These are phyloP conservation scores for Xerocomus spinulosus DNA, from an alignment of 768 basidiomycete genomes.

Conservation along the genomic window DNA sequence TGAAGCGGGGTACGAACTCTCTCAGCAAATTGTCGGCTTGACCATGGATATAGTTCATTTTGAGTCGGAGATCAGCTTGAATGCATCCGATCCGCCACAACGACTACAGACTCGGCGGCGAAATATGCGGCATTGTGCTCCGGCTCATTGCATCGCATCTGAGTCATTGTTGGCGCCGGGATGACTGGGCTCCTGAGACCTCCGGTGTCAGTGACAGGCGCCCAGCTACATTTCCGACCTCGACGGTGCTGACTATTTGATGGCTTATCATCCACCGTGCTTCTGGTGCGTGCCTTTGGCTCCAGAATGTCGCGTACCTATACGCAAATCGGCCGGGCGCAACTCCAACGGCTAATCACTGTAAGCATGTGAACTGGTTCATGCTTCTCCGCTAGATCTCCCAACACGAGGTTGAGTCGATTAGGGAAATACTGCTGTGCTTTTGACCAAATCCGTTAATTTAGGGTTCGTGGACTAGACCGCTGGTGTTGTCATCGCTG, in stretches of 20 bases:
- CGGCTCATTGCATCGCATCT: neutral
- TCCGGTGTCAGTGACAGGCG: conserved; percentile 4
- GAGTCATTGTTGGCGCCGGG: conserved; percentile 9
- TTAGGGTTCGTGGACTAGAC: conserved; percentile 26
- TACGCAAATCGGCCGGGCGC: conserved; percentile 16
- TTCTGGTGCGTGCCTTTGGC: conserved; percentile 8
- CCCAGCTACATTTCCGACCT: conserved; percentile 19
- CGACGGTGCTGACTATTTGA: conserved; percentile 17
- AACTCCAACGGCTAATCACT: conserved; percentile 16
- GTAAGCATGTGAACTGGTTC: conserved; percentile 6
- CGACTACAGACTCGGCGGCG: neutral
- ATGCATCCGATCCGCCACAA: neutral
- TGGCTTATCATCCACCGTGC: conserved; percentile 4
- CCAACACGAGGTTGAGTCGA: conserved; percentile 21
- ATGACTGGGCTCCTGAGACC: conserved; percentile 3
- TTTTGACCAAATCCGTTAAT: conserved; percentile 28
- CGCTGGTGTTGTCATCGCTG: conserved; percentile 11
- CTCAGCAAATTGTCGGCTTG: neutral
- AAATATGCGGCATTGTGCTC: neutral
- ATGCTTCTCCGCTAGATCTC: conserved; percentile 23
- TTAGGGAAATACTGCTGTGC: conserved; percentile 22
- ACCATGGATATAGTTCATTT: neutral
- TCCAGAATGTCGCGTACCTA: conserved; percentile 5
- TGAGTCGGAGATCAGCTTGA: conserved; percentile 1
- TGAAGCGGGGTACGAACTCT: neutral